Percentiles rank a stretch among this genome's conserved stretches.
These are phyloP conservation scores for Daldinia vernicosa DNA, from an alignment of 495 filamentous ascomycete species.

Conservation along the genomic window DNA sequence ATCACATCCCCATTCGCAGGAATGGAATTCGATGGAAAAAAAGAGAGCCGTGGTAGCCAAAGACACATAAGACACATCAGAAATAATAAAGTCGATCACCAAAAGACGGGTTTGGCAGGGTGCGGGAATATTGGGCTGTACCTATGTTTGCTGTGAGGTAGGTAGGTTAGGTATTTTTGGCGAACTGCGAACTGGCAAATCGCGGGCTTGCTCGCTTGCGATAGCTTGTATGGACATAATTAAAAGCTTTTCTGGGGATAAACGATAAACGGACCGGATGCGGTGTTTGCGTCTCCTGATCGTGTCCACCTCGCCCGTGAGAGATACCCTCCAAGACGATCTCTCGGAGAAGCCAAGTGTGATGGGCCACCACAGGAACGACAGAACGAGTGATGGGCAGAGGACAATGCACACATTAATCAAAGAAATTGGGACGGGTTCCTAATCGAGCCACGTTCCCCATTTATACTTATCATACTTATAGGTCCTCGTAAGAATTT, in stretches of 20 bases:
- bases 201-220: slow-evolving; percentile 30
- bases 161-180: background rate
- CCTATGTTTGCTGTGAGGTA: background rate
- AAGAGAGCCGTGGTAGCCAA: slow-evolving; percentile 33
- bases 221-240: slow-evolving; percentile 10
- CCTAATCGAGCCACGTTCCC: slow-evolving; percentile 32
- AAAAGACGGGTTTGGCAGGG: slow-evolving; percentile 16
- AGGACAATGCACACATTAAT: slow-evolving; percentile 34
- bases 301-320: slow-evolving; percentile 35
- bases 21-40: slow-evolving; percentile 39
- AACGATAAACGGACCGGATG: slow-evolving; percentile 44
- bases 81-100: slow-evolving; percentile 31
- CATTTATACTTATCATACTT: slow-evolving; percentile 6
- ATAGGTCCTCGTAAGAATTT: slow-evolving; percentile 4
- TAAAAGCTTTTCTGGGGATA: slow-evolving; percentile 31
- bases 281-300: slow-evolving; percentile 33
- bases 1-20: slow-evolving; percentile 29
- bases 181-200: slow-evolving; percentile 22
- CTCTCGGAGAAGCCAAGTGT: slow-evolving; percentile 26
- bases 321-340: slow-evolving; percentile 35
- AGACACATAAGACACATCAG: slow-evolving; percentile 21
- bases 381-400: slow-evolving; percentile 18
- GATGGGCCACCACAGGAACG: background rate
- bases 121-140: slow-evolving; percentile 32
- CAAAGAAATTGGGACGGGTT: slow-evolving; percentile 33